Percentiles rank a stretch among this genome's conserved stretches.
These are phyloP conservation scores for Chlorella sorokiniana DNA, from an alignment of 139 green algal genomes.

Conservation along the genomic window DNA sequence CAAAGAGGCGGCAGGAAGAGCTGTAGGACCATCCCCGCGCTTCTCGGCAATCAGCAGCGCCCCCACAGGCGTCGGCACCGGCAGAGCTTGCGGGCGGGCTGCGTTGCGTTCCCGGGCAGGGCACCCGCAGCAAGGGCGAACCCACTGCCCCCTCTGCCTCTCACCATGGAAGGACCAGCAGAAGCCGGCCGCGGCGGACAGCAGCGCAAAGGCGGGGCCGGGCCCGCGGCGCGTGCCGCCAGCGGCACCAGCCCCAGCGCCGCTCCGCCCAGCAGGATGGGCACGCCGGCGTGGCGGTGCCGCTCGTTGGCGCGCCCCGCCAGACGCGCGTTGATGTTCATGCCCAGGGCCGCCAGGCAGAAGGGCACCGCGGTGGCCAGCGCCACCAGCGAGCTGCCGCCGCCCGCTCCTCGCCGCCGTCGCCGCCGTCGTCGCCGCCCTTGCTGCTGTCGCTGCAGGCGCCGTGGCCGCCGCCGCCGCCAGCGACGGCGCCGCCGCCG, in stretches of 20 bases:
- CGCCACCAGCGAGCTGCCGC: slow-evolving; percentile 15
- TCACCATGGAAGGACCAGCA: slow-evolving; percentile 46
- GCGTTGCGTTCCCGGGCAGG: too few species aligned
- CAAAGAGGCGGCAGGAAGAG: not conserved
- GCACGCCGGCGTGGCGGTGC: slow-evolving; percentile 28
- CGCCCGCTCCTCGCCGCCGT: not conserved
- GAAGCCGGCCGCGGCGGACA: slow-evolving; percentile 28
- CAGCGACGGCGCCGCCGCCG: not conserved
- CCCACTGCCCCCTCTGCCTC: too few species aligned
- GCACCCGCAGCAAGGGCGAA: too few species aligned
- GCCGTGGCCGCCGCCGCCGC: not conserved
- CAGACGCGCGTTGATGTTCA: slow-evolving; percentile 34
- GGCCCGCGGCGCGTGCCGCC: not conserved
- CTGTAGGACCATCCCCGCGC: not conserved
- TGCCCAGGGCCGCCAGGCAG: slow-evolving; percentile 17
- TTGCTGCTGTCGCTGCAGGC: slow-evolving; percentile 6
- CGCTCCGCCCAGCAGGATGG: slow-evolving; percentile 19
- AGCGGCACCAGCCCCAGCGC: slow-evolving; percentile 21
- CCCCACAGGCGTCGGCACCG: too few species aligned
- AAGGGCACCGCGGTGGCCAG: slow-evolving; percentile 37
- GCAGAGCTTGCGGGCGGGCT: too few species aligned
- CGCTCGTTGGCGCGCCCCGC: slow-evolving; percentile 38
- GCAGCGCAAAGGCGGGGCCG: slow-evolving; percentile 27
- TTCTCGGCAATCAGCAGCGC: too few species aligned
- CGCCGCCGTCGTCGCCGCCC: not conserved